Conservation (phyloP, 1,284 basidiomycete species). For the Lignosus rhinocerotis region DNA sequence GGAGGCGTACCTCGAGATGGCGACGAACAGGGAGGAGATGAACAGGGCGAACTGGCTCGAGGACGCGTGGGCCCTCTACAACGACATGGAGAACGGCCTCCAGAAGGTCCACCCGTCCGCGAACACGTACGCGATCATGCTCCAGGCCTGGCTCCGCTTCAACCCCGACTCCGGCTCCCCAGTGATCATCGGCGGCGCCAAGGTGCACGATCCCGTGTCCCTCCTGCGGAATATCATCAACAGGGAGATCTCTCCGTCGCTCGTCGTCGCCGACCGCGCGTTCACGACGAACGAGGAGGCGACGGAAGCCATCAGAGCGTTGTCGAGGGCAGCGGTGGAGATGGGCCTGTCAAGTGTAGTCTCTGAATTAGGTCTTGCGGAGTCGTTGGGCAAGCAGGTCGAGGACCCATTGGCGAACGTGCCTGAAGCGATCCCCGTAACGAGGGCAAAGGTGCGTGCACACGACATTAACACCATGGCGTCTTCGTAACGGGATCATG, state of each 20-base stretch:
- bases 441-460: slow-evolving; percentile 32
- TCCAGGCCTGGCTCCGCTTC: slow-evolving; percentile 54
- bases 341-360: slow-evolving; percentile 53
- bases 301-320: slow-evolving; percentile 49
- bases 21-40: slow-evolving; percentile 42
- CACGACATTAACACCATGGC: not conserved
- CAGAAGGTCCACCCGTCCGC: slow-evolving; percentile 54
- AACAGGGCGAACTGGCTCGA: slow-evolving; percentile 55
- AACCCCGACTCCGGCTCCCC: slow-evolving; percentile 35
- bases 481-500: not conserved
- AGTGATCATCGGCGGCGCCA: slow-evolving; percentile 18
- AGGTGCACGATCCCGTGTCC: slow-evolving; percentile 33
- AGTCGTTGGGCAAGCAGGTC: slow-evolving; percentile 43
- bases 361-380: slow-evolving; percentile 54
- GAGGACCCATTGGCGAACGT: slow-evolving; percentile 50
- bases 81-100: slow-evolving; percentile 49
- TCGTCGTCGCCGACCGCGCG: slow-evolving; percentile 58
- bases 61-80: slow-evolving; percentile 58
- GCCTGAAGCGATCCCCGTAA: slow-evolving; percentile 60
- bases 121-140: slow-evolving; percentile 67
- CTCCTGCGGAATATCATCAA: slow-evolving; percentile 52
- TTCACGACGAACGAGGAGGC: slow-evolving; percentile 57
- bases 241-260: slow-evolving; percentile 50
- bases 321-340: slow-evolving; percentile 63
- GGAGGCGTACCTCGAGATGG: slow-evolving; percentile 63